phyloP scores from a whole-genome alignment of 495 filamentous ascomycete species.

The Hypoxylon intermedium region DNA sequence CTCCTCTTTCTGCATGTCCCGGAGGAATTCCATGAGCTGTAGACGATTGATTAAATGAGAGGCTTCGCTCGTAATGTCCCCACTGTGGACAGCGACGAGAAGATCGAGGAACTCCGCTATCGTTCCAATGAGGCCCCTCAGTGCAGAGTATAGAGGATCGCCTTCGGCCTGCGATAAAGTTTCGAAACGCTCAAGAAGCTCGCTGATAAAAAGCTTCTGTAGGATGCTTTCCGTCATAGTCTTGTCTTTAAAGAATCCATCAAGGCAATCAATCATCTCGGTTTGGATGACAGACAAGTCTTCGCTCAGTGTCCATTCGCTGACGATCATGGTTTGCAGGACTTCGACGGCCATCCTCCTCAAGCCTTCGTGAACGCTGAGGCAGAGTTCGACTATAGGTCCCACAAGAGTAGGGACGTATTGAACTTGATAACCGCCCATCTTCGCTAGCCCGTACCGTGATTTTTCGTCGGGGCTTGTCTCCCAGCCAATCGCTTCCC shows the following conservation, averaged over 20 bases:
- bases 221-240: slow-evolving; percentile 84
- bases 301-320: slow-evolving; percentile 96
- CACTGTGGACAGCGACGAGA: slow-evolving; percentile 88
- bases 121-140: slow-evolving; percentile 78
- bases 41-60: slow-evolving; percentile 83
- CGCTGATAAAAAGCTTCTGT: slow-evolving; percentile 90
- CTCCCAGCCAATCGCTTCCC: slow-evolving; percentile 98
- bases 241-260: slow-evolving; percentile 88
- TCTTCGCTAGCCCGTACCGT: slow-evolving; percentile 78
- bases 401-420: slow-evolving; percentile 92
- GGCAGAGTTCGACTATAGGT: slow-evolving; percentile 90
- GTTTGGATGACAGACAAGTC: slow-evolving; percentile 92
- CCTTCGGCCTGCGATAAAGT: slow-evolving; percentile 67
- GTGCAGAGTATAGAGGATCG: slow-evolving; percentile 76
- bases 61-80: slow-evolving; percentile 76
- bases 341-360: slow-evolving; percentile 90
- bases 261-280: slow-evolving; percentile 95
- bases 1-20: slow-evolving; percentile 96
- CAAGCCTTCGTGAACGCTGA: slow-evolving; percentile 93
- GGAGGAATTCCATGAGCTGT: slow-evolving; percentile 93
- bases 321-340: slow-evolving; percentile 95
- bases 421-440: slow-evolving; percentile 97
- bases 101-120: slow-evolving; percentile 92
- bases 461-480: slow-evolving; percentile 74
- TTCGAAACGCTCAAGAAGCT: slow-evolving; percentile 83